Base-by-base conservation (phyloP, 139 green algal genomes). In the Edaphochlamys debaryana region DNA sequence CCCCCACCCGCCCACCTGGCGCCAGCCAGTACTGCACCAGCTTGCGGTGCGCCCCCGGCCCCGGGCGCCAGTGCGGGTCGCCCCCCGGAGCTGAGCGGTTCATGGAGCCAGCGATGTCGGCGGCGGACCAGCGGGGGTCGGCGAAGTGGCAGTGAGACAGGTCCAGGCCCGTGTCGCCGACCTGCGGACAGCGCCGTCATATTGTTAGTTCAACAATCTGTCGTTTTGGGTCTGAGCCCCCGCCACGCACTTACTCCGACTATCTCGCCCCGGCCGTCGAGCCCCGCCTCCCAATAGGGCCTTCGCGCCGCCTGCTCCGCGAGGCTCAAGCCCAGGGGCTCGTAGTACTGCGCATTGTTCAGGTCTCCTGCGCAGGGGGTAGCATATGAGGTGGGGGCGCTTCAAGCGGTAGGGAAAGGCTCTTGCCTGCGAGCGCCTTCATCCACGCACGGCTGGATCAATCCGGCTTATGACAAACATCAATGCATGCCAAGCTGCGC, bases 111-210 rank as follows among this genome's bases (percentile, higher is more conserved):
- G 9, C 27, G 17, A 40, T 19, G 54, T 56, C 50, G 54, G 15
- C 7, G 25, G 30, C 37, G 3, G 45, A 58, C 36, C 41, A 69
- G 27, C 73, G 56, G 11, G 58, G 29, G 52, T 80, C 73, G 27
- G 25, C 15, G 5, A 80, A 60, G 36, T 64, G 30, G 73, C 73
- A 80, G 56, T 40, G 25, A 0, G 48, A 9, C 52, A 69, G 23
- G 54, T 80, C 73, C 23, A 69, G 25, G 2, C 73, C 73, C 56
- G 56, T 69, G 73, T 80, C 73, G 27, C 25, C 27, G 36, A 80
- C 13, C 73, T 80, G 56, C 0, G 56, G 13, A 34, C 64, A 2
- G 41, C 32, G 48, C 6, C 19, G 63, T 17, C 11, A 17, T 30
- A 40, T 1, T 8, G 8, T 19, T 58, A 41, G 54, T 15, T 27